A percentile compares a stretch with the other conserved stretches of the same genome.
phyloP scores from a whole-genome alignment of 441 rosid species.

The Jatropha multifida region DNA sequence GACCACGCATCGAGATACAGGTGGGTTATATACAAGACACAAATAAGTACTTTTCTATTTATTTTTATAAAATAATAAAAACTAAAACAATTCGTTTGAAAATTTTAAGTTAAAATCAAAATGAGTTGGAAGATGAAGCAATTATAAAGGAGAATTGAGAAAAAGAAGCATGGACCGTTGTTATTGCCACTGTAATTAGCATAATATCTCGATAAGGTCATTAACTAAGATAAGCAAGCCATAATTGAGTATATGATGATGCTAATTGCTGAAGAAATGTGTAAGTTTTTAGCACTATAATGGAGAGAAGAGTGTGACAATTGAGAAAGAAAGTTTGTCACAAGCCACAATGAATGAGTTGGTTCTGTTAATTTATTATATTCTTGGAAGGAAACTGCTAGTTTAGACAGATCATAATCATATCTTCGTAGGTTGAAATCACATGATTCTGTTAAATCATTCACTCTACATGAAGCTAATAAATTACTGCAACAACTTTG shows the following conservation, averaged over 20 bases:
- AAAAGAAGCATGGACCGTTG: background rate
- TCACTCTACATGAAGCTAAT: constrained; percentile 19
- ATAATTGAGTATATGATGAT: background rate
- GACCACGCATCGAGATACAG: too few relatives aligned
- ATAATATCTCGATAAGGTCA: background rate
- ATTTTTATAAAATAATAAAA: too few relatives aligned
- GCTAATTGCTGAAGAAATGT: background rate
- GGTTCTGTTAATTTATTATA: background rate
- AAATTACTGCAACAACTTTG: constrained; percentile 8
- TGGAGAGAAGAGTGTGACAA: background rate
- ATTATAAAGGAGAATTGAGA: background rate
- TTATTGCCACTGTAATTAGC: background rate
- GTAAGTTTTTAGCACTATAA: background rate
- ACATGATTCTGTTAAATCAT: constrained; percentile 14
- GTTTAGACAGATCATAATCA: constrained; percentile 1
- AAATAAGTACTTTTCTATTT: too few relatives aligned
- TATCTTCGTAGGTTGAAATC: constrained; percentile 12
- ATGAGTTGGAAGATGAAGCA: too few relatives aligned
- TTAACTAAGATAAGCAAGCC: background rate
- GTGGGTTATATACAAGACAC: too few relatives aligned
- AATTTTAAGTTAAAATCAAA: too few relatives aligned
- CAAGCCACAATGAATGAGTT: background rate
- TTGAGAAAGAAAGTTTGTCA: background rate
- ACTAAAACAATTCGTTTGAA: too few relatives aligned
- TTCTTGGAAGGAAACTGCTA: background rate